Conservation (phyloP, 257 asterid genomes). For the Eucommia ulmoides region DNA sequence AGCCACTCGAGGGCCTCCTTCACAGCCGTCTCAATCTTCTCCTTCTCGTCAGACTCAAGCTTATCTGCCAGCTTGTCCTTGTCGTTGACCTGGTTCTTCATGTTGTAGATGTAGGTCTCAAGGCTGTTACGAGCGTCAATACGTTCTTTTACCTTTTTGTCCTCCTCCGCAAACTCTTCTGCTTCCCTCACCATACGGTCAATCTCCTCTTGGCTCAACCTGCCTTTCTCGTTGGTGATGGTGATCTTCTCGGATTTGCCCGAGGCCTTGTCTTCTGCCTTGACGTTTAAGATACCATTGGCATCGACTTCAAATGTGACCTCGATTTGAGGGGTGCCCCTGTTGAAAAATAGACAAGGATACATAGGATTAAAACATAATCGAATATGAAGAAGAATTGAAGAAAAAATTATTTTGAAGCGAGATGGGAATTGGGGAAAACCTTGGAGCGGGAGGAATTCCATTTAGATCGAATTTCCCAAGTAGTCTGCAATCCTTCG, state of each 20-base stretch:
- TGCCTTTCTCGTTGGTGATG: conserved; percentile 46
- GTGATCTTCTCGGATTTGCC: conserved; percentile 43
- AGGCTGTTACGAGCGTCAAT: conserved; percentile 64
- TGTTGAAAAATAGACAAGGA: no score
- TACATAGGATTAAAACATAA: no score
- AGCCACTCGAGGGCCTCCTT: conserved; percentile 79
- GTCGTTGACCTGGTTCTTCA: conserved; percentile 68
- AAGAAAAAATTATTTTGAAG: no score
- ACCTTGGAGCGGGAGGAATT: conserved; percentile 79
- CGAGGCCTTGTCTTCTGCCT: conserved; percentile 53
- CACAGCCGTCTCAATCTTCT: conserved; percentile 52
- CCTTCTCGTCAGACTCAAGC: conserved; percentile 61
- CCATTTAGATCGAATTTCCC: conserved; percentile 76
- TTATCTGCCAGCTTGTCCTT: conserved; percentile 78
- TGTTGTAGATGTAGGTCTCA: conserved; percentile 68
- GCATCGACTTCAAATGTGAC: conserved; percentile 83
- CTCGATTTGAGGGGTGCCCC: conserved; percentile 86
- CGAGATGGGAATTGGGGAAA: background rate
- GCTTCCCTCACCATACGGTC: conserved; percentile 47
- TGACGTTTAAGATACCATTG: conserved; percentile 56
- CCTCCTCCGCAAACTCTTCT: conserved; percentile 51
- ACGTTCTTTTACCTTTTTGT: conserved; percentile 38
- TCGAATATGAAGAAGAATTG: no score
- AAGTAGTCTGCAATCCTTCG: conserved; percentile 70
- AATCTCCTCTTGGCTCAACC: conserved; percentile 46